These are phyloP conservation scores for Monilinia vaccinii-corymbosi DNA, from an alignment of 2,329 filamentous ascomycete genomes.

Conservation along the genomic window DNA sequence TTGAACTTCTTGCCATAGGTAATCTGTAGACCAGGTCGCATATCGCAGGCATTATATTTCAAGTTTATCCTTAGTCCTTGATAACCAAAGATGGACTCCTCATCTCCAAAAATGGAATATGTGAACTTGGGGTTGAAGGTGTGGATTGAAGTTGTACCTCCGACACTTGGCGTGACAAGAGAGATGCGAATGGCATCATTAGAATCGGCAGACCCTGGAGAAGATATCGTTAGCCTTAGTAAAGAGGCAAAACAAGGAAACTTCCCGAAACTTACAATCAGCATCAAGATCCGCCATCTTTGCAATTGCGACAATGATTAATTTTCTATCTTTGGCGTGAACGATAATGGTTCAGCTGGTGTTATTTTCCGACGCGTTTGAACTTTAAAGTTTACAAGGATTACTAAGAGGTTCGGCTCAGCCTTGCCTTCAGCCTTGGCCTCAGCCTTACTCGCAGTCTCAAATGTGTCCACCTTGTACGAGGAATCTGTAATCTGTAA, in stretches of 20 bases:
- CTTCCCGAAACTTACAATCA: slow-evolving; percentile 19
- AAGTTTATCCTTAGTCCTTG: slow-evolving; percentile 69
- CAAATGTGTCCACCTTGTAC: slow-evolving; percentile 9
- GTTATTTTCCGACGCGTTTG: slow-evolving; percentile 14
- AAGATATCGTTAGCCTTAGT: not conserved
- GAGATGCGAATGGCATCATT: slow-evolving; percentile 52
- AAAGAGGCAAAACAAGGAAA: not conserved
- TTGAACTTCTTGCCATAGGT: slow-evolving; percentile 64
- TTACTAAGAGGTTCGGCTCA: not conserved
- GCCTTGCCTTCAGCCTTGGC: not conserved
- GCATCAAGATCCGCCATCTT: slow-evolving; percentile 18
- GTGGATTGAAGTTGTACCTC: slow-evolving; percentile 46
- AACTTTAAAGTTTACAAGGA: not conserved
- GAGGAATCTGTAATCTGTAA: too few species aligned
- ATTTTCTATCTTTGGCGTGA: not conserved
- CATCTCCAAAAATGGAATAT: slow-evolving; percentile 87
- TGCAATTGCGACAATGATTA: slow-evolving; percentile 2
- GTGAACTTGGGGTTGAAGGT: slow-evolving; percentile 81
- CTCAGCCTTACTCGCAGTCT: not conserved
- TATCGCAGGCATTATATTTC: slow-evolving; percentile 57
- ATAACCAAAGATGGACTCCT: slow-evolving; percentile 87
- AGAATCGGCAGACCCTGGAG: slow-evolving; percentile 26
- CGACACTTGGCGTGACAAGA: slow-evolving; percentile 42
- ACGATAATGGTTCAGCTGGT: too few species aligned
- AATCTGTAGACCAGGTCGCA: slow-evolving; percentile 67